A percentile compares a stretch with the other conserved stretches of the same genome.
These are phyloP conservation scores for Ophiorrhiza pumila DNA, from an alignment of 257 asterid species.

Conservation along the genomic window DNA sequence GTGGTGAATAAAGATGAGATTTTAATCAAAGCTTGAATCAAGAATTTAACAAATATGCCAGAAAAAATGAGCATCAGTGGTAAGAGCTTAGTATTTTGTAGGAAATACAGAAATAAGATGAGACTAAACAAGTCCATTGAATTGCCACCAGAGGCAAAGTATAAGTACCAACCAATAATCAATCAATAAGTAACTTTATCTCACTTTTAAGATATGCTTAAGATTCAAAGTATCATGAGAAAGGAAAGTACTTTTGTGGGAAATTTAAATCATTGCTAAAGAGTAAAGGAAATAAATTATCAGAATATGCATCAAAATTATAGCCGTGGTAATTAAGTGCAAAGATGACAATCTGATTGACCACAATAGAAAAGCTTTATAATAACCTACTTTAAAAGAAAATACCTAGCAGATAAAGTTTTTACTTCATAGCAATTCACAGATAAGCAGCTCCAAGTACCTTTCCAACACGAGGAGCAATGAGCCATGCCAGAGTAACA, in stretches of 20 bases:
- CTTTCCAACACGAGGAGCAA: slow-evolving; percentile 96
- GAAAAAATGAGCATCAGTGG: neutral
- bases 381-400: neutral
- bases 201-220: neutral
- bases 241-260: neutral
- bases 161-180: neutral
- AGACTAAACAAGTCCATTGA: neutral
- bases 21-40: neutral
- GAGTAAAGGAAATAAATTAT: neutral
- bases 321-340: neutral
- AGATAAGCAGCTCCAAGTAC: slow-evolving; percentile 32
- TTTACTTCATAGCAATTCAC: neutral
- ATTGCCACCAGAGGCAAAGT: neutral
- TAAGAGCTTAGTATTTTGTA: neutral
- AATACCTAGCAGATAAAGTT: slow-evolving; percentile 6
- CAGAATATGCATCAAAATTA: neutral
- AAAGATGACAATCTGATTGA: neutral
- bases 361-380: neutral
- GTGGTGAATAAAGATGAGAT: neutral
- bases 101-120: neutral
- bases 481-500: slow-evolving; percentile 83
- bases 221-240: neutral
- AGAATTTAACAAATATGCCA: neutral
- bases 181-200: neutral
- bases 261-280: neutral